Evolutionary conservation across 192 early-diverging fungal species (phyloP), one percentile per base, ranked within the genome.

Genomic region (Coemansia sp.): DNA sequence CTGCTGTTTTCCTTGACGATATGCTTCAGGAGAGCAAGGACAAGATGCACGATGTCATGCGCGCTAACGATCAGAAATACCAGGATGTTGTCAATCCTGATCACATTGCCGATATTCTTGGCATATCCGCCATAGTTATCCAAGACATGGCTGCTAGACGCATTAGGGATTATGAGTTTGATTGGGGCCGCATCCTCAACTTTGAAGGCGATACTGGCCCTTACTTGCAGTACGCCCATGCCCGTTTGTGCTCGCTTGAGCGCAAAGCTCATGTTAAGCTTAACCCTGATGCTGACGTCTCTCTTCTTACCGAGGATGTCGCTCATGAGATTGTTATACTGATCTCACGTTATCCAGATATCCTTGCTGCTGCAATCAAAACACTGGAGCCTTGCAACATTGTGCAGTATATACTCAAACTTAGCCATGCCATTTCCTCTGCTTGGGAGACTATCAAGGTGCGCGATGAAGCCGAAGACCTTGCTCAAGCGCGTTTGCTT

Each of bases 201-300:
- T 96, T 96, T 70, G 95, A 98, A 76, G 97, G 97, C 70, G 94
- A 96, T 82, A 99, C 97, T 31, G 97, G 96, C n/a, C 97, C 97
- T 21, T 98, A 98, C 84, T 84, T 98, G 25, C 96, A 97, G 85
- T 99, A 96, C 75, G 91, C 96, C n/a, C 96, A 99, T 75, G 88
- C 97, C 31, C 96, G 97, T 74, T 84, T 97, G 36, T 93, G 92
- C 83, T 96, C 95, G 65, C 91, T 99, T 53, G 92, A 95, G 84
- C 94, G 96, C 70, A 90, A 86, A 67, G 83, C 87, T 10, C 84
- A 74, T 57, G 75, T 88, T 63, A 61, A 70, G 36, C 75, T 91
- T 64, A 88, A 86, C 70, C 82, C 77, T 11, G 78, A 87, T 24
- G 89, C 84, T 0, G 87, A 97, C 64, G 63, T 93, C 59, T 71